Evolutionary conservation across 768 basidiomycete genomes (phyloP).

Genomic region (Pleurotus platypus): DNA sequence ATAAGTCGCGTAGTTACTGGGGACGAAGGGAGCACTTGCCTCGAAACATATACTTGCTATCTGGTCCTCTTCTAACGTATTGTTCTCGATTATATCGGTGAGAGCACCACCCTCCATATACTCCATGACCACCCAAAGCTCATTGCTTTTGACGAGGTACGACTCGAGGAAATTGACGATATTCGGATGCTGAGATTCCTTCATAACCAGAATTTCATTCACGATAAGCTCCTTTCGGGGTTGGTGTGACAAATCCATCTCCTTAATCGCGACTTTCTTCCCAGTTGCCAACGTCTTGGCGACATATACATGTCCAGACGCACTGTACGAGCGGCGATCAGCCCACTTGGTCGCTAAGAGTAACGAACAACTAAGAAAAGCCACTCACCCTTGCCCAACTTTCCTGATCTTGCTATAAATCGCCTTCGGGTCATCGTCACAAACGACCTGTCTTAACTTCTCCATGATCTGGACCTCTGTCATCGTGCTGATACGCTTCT

Average conservation of each 20-base stretch:
- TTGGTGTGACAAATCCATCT: conserved; percentile 95
- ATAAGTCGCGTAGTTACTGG: neutral
- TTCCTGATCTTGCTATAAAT: conserved; percentile 98
- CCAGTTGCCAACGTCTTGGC: conserved; percentile 84
- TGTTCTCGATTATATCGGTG: conserved; percentile 97
- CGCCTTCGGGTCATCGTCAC: conserved; percentile 79
- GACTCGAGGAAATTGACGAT: conserved; percentile 95
- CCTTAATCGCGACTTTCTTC: conserved; percentile 94
- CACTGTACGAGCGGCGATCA: conserved; percentile 45
- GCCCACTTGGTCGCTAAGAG: neutral
- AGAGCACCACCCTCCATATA: conserved; percentile 98
- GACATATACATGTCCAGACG: conserved; percentile 96
- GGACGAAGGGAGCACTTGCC: conserved; percentile 43
- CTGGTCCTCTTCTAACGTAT: conserved; percentile 91
- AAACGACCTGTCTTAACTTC: conserved; percentile 87
- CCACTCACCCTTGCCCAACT: conserved; percentile 92
- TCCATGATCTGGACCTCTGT: conserved; percentile 98
- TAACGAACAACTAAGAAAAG: conserved; percentile 1
- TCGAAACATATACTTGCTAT: conserved; percentile 90
- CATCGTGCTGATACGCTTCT: conserved; percentile 94
- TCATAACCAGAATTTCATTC: conserved; percentile 98
- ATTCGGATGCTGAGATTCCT: conserved; percentile 94
- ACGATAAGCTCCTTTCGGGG: conserved; percentile 97
- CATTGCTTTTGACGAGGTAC: conserved; percentile 83
- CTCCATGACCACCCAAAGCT: conserved; percentile 98